Evolutionary conservation across 1,284 basidiomycete genomes (phyloP).

Genomic region (Leccinum solheimii): DNA sequence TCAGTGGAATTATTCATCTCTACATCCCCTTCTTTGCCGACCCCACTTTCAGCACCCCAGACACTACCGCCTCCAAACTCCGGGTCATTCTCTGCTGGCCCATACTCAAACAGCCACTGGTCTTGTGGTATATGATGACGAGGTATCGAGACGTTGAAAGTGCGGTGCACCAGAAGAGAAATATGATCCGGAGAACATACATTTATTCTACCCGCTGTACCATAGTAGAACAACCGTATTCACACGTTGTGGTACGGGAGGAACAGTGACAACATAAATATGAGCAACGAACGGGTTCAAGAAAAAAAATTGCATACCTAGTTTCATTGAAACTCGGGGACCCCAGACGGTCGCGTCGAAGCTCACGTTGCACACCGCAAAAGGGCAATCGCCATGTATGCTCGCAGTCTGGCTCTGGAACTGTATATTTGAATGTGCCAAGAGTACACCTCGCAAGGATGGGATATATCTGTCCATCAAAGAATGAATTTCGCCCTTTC

Average conservation of each 20-base stretch:
- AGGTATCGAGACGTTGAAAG: constrained; percentile 97
- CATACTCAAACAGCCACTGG: constrained; percentile 87
- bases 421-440: constrained; percentile 78
- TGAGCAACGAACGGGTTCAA: background rate
- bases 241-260: background rate
- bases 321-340: constrained; percentile 81
- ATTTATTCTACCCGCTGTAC: constrained; percentile 80
- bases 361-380: constrained; percentile 70
- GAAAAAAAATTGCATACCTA: constrained; percentile 54
- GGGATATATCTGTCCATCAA: constrained; percentile 74
- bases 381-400: constrained; percentile 87
- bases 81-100: constrained; percentile 73
- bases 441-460: constrained; percentile 82
- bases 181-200: constrained; percentile 94
- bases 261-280: constrained; percentile 5
- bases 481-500: background rate
- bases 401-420: constrained; percentile 71
- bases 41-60: constrained; percentile 15
- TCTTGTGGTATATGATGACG: constrained; percentile 86
- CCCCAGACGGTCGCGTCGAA: constrained; percentile 92
- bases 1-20: constrained; percentile 30
- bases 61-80: constrained; percentile 53
- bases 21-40: constrained; percentile 26
- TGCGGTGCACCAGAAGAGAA: constrained; percentile 88
- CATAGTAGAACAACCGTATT: background rate